Evolutionary conservation across 2,329 filamentous ascomycete species (phyloP).

Genomic region (Diaporthe ampelina): DNA sequence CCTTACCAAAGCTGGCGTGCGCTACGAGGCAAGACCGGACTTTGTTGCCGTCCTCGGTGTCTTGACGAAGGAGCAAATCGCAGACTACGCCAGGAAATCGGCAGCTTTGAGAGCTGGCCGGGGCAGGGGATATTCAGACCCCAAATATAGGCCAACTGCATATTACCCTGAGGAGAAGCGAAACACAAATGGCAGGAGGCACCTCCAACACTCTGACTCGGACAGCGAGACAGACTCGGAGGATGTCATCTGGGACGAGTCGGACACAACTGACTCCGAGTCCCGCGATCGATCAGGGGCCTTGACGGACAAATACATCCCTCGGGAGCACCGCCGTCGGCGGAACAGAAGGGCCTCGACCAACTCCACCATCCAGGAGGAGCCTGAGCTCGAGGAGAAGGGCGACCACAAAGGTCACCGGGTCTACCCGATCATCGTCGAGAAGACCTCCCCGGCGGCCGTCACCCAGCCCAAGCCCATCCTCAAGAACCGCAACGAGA

Average conservation of each 20-base stretch:
- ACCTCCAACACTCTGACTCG: slow-evolving; percentile 39
- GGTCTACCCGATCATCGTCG: slow-evolving; percentile 58
- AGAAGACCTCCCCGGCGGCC: slow-evolving; percentile 50
- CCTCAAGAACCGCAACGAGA: slow-evolving; percentile 72
- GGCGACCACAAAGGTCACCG: slow-evolving; percentile 45
- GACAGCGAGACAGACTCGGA: slow-evolving; percentile 45
- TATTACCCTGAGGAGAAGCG: slow-evolving; percentile 35
- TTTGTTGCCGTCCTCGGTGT: slow-evolving; percentile 73
- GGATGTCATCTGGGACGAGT: slow-evolving; percentile 48
- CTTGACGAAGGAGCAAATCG: slow-evolving; percentile 65
- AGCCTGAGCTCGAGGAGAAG: slow-evolving; percentile 42
- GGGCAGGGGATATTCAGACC: slow-evolving; percentile 43
- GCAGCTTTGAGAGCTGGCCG: slow-evolving; percentile 61
- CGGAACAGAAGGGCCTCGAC: slow-evolving; percentile 46
- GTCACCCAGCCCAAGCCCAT: slow-evolving; percentile 67
- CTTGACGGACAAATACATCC: slow-evolving; percentile 41
- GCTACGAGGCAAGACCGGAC: slow-evolving; percentile 72
- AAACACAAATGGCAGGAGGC: slow-evolving; percentile 18
- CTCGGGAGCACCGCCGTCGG: slow-evolving; percentile 41
- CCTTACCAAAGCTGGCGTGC: slow-evolving; percentile 66
- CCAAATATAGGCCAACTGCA: slow-evolving; percentile 1
- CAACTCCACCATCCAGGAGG: slow-evolving; percentile 57
- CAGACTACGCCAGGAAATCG: slow-evolving; percentile 64
- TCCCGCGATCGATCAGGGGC: slow-evolving; percentile 38
- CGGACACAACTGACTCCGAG: slow-evolving; percentile 47